Evolutionary conservation across 2,329 filamentous ascomycete species (phyloP), one percentile per base, ranked within the genome.

Genomic region (Leptosphaerulina australis): DNA sequence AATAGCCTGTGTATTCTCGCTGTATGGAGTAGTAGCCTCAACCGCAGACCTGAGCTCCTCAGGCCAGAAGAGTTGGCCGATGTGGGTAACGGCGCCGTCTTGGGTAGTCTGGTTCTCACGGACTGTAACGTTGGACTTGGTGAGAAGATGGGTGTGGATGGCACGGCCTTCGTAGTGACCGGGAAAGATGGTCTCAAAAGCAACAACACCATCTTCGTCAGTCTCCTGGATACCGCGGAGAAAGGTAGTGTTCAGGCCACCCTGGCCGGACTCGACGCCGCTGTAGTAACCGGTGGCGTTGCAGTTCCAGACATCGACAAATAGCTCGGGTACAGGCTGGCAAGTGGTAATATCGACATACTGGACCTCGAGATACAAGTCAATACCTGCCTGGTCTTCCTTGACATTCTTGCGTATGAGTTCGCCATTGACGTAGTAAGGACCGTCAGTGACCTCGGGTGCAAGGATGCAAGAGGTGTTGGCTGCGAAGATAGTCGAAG

Each of bases 261-360:
- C 56, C 22, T 60, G 74, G 47, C 82, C 64, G 40, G 74, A 74
- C 58, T 81, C 78, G 22, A 79, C 80, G 11, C 70, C 64, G 45
- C 81, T 76, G 44, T 64, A 65, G 24, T 54, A 44, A 21, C 62
- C 59, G 5, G 63, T 65, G 1, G 58, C 33, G 40, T 67, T 70
- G 58, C 61, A 64, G 55, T 76, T 75, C 80, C 81, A 83, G 56
- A 81, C 76, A 50, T 83, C 80, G 21, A 82, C 61, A 38, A 73
- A 78, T 12, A 77, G 69, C 35, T 76, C 64, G 2, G 74, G 66
- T 1, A 82, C 72, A 8, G 77, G 76, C 60, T 80, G 65, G 67
- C 80, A 82, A 9, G 79, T 82, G 17, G 72, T 68, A 25, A 80
- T 71, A 53, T 83, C 79, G 33, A 83, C 71, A 35, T 81, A 71